Conservation (phyloP, 768 basidiomycete species). For the Suillus subaureus region DNA sequence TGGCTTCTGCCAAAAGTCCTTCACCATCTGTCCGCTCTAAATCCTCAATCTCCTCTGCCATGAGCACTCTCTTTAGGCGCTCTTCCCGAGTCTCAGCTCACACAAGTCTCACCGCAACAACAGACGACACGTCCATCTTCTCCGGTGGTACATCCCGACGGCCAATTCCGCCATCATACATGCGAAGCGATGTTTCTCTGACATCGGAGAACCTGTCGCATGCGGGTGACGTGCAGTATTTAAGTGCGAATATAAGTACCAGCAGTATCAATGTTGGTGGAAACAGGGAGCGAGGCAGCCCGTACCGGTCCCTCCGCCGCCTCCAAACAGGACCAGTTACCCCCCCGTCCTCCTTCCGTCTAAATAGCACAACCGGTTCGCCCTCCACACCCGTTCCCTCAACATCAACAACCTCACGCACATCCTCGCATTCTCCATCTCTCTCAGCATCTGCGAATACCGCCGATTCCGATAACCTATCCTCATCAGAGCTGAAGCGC, state of each 20-base stretch:
- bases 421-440: slow-evolving; percentile 22
- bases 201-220: slow-evolving; percentile 41
- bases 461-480: slow-evolving; percentile 57
- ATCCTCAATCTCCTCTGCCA: slow-evolving; percentile 51
- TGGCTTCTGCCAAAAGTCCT: slow-evolving; percentile 36
- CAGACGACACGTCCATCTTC: slow-evolving; percentile 32
- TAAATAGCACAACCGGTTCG: slow-evolving; percentile 37
- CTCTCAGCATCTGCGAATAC: slow-evolving; percentile 36
- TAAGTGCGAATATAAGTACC: not conserved
- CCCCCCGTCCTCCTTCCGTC: slow-evolving; percentile 61
- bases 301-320: slow-evolving; percentile 48
- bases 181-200: slow-evolving; percentile 33
- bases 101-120: slow-evolving; percentile 44
- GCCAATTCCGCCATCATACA: slow-evolving; percentile 48
- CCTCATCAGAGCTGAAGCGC: slow-evolving; percentile 63
- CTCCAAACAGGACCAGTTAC: slow-evolving; percentile 22
- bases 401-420: slow-evolving; percentile 31
- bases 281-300: slow-evolving; percentile 34
- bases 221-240: slow-evolving; percentile 33
- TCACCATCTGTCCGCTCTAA: slow-evolving; percentile 57
- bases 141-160: slow-evolving; percentile 38
- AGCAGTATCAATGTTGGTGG: slow-evolving; percentile 1
- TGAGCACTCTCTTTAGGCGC: slow-evolving; percentile 55
- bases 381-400: slow-evolving; percentile 36
- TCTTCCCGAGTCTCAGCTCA: slow-evolving; percentile 38